Base-by-base conservation (phyloP, 257 asterid species). In the Haberlea rhodopensis region DNA sequence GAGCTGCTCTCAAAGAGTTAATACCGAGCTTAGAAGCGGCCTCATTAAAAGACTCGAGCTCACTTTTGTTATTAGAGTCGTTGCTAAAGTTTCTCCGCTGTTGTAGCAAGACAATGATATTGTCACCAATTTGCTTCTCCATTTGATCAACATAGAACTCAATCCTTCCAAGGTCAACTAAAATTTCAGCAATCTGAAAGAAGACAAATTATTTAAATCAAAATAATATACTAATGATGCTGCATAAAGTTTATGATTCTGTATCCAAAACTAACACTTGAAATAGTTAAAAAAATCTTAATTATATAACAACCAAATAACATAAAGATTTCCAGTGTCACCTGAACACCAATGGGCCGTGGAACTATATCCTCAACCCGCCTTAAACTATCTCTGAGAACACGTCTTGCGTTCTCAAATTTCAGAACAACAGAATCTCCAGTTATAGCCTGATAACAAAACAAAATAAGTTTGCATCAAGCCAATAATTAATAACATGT, bases 281-380 rank as follows among this genome's bases (percentile, higher is more conserved):
- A 40, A 40, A 40, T 40, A 40, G 48, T 40, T 11, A 13, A 9
- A 37, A n/a, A n/a, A 37, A 9, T 37, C 46, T 37, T 37, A 37
- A 7, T 31, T 3, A 8, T 7, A 31, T n/a, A n/a, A 1, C 11
- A 31, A 31, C 11, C 40, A 31, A 31, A 11, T 37, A 37, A 37
- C 46, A 11, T 40, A 2, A 40, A 5, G 0, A 40, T 40, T 3
- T 40, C 48, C 5, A 18, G 48, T 10, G 3, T 40, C 75, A 94
- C 99, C 99, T 87, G 99, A 73, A 73, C 75, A 71, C 96, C 91
- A 70, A 94, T 94, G 73, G 86, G 58, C 78, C 83, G 91, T 21
- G 95, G 89, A 67, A 94, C 99, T 71, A 94, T 86, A 75, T 94
- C 96, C 80, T 90, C 96, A 64, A 94, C 96, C 28, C 95, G 89